Base-by-base conservation (phyloP, 1,284 basidiomycete genomes). In the Cryptococcus floricola region DNA sequence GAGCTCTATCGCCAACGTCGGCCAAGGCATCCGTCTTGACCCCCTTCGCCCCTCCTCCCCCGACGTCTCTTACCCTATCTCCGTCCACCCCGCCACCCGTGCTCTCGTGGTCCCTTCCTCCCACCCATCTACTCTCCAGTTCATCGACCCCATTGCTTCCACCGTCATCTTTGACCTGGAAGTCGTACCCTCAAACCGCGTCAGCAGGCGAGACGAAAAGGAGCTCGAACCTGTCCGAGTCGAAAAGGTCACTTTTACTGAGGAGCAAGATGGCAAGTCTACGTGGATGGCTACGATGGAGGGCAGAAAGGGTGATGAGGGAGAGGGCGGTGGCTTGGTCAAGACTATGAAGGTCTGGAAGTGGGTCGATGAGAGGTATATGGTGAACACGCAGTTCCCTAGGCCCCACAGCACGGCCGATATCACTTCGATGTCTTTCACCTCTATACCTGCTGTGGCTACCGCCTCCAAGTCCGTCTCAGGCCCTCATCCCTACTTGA, bases 281-380 rank as follows among this genome's bases (percentile, higher is more conserved):
- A 81, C 85, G 50, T 98, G 95, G 94, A 87, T 99, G 86, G 92
- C 92, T 1, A 96, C 95, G 0, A 77, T 93, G 39, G 95, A 98
- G 74, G 79, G 79, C 37, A 84, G 93, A 56, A 82, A 85, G 58
- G 85, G 83, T 14, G 84, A 87, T 46, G 84, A 83, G 18, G 78
- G 79, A 23, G 69, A 71, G 52, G 70, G 71, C 48, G 57, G 71
- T 64, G 81, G 81, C 56, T 76, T 80, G 10, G 90, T 92, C 65
- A 80, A 87, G 9, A 87, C 87, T 68, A 81, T 98, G 63, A 97
- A 97, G 77, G 77, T 97, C 43, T 98, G 94, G 94, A 79, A 79
- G 57, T 95, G 92, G 89, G 84, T 87, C 18, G 65, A 76, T 70
- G 77, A 84, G 54, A 74, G 63, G 41, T 81, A 80, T 60, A 42